A percentile compares a stretch with the other conserved stretches of the same genome.
phyloP scores from a whole-genome alignment of 768 basidiomycete species.

The Auricularia heimuer region DNA sequence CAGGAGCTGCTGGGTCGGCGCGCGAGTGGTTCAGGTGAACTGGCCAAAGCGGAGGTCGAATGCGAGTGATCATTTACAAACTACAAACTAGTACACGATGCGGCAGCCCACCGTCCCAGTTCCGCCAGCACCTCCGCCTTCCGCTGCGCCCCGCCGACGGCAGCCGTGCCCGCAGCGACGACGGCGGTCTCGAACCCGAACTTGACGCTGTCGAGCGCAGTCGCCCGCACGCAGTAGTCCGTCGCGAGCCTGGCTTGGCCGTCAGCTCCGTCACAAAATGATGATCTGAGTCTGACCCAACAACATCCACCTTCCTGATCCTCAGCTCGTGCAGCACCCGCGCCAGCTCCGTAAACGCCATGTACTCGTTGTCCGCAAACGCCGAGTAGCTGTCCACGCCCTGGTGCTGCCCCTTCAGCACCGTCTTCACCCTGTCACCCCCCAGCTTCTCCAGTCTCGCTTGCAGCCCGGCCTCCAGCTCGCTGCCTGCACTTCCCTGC shows the following conservation, averaged over 20 bases:
- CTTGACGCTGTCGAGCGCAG: slow-evolving; percentile 44
- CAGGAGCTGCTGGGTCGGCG: neutral
- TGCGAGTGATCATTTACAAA: neutral
- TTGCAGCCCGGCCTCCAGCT: slow-evolving; percentile 47
- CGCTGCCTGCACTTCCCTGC: slow-evolving; percentile 45
- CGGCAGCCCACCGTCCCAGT: neutral
- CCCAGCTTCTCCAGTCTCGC: slow-evolving; percentile 31
- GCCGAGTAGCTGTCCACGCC: slow-evolving; percentile 75
- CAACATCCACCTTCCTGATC: slow-evolving; percentile 51
- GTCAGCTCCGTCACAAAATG: neutral
- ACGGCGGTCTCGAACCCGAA: slow-evolving; percentile 32
- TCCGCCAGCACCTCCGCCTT: neutral
- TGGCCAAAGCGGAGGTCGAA: neutral
- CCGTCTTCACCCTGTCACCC: slow-evolving; percentile 12
- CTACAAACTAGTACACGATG: neutral
- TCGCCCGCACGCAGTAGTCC: slow-evolving; percentile 65
- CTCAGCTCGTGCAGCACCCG: slow-evolving; percentile 28
- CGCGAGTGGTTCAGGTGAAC: neutral
- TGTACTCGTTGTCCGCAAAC: slow-evolving; percentile 51
- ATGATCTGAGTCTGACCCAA: slow-evolving; percentile 23
- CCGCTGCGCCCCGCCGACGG: slow-evolving; percentile 10
- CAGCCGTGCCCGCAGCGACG: slow-evolving; percentile 12
- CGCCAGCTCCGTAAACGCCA: slow-evolving; percentile 38
- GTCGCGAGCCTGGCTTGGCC: slow-evolving; percentile 39
- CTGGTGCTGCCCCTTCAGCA: slow-evolving; percentile 39